These are phyloP conservation scores for Trematosphaeria pertusa DNA, from an alignment of 2,329 filamentous ascomycete genomes.

Conservation along the genomic window DNA sequence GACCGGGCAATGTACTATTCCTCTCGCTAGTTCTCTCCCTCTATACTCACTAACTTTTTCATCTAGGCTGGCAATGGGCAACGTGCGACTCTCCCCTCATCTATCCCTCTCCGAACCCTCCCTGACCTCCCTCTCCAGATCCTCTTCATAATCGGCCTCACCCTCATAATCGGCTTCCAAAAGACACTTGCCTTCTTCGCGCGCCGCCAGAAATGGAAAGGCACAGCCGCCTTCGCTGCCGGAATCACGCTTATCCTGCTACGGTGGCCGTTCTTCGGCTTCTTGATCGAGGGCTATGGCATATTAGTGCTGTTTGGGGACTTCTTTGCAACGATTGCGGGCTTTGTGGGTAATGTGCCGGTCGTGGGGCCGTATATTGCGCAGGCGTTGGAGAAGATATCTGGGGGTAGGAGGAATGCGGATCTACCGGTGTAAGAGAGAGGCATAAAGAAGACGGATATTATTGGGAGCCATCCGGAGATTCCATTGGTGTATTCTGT, in stretches of 20 bases:
- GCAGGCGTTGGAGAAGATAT: conserved; percentile 70
- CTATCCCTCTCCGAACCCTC: conserved; percentile 6
- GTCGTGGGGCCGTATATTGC: conserved; percentile 88
- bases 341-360: conserved; percentile 84
- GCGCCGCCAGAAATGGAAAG: conserved; percentile 88
- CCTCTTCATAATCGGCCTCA: conserved; percentile 95
- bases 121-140: conserved; percentile 67
- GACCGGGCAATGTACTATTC: conserved; percentile 82
- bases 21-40: not conserved
- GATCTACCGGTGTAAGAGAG: conserved; percentile 21
- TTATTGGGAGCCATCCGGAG: too few species aligned
- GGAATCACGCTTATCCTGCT: conserved; percentile 87
- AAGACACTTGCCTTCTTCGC: conserved; percentile 96
- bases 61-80: conserved; percentile 92
- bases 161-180: conserved; percentile 89
- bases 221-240: conserved; percentile 83
- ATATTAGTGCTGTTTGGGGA: conserved; percentile 95
- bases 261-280: conserved; percentile 90
- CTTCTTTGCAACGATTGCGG: conserved; percentile 89
- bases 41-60: conserved; percentile 11
- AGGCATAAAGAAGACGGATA: conserved; percentile 3
- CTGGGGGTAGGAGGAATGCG: conserved; percentile 12
- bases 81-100: conserved; percentile 63
- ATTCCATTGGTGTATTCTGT: too few species aligned
- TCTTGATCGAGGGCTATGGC: conserved; percentile 89